A percentile compares a stretch with the other conserved stretches of the same genome.
phyloP scores from a whole-genome alignment of 768 basidiomycete species.

The Leccinum barrowsii region DNA sequence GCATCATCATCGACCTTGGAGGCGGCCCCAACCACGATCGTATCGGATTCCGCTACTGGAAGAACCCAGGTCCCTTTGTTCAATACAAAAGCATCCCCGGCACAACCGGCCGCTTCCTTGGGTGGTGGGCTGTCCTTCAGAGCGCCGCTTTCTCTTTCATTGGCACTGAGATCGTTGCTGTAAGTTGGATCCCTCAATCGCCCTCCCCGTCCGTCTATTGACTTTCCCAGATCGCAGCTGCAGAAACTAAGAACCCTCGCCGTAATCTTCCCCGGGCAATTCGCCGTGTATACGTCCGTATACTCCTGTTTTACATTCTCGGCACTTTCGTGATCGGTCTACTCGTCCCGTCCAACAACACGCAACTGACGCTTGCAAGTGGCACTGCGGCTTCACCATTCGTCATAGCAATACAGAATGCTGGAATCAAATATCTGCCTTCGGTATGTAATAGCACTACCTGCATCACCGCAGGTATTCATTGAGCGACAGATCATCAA shows the following conservation, averaged over 20 bases:
- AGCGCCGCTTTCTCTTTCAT: constrained; percentile 93
- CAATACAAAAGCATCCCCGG: constrained; percentile 67
- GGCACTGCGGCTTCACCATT: constrained; percentile 79
- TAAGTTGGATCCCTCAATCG: constrained; percentile 33
- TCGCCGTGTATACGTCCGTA: constrained; percentile 66
- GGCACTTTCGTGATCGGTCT: constrained; percentile 77
- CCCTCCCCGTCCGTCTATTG: background rate
- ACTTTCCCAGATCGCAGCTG: constrained; percentile 66
- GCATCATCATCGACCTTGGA: constrained; percentile 78
- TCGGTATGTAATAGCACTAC: constrained; percentile 45
- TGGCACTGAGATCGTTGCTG: constrained; percentile 92
- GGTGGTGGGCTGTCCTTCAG: constrained; percentile 66
- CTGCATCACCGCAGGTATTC: constrained; percentile 5
- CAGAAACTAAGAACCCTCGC: constrained; percentile 88
- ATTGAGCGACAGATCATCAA: constrained; percentile 59
- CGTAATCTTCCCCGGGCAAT: constrained; percentile 56
- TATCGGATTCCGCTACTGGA: constrained; percentile 65
- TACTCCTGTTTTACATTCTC: constrained; percentile 74
- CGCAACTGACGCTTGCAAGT: constrained; percentile 44
- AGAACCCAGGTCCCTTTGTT: constrained; percentile 82
- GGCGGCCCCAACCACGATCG: constrained; percentile 83
- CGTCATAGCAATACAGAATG: constrained; percentile 81
- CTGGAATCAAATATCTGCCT: constrained; percentile 84
- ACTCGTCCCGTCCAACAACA: constrained; percentile 71
- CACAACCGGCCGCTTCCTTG: constrained; percentile 71